These are phyloP conservation scores for Haematococcus sp. DNA, from an alignment of 139 green algal genomes.

Conservation along the genomic window DNA sequence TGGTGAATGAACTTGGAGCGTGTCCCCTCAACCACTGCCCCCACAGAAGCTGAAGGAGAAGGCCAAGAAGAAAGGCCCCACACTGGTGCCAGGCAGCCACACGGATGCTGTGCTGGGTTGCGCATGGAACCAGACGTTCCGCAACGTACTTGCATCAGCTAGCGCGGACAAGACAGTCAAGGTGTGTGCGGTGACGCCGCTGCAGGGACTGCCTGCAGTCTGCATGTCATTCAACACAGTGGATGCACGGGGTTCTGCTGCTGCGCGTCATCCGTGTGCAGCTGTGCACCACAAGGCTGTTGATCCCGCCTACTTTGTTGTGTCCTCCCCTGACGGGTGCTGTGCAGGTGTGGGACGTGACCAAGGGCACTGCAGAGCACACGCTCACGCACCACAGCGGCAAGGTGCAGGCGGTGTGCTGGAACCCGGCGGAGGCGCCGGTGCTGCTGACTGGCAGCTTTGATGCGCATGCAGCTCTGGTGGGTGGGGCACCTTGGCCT, in stretches of 20 bases:
- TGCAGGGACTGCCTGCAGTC: neutral
- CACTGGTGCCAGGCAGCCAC: constrained; percentile 82
- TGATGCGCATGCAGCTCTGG: constrained; percentile 75
- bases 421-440: constrained; percentile 84
- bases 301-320: neutral
- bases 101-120: constrained; percentile 85
- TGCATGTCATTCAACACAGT: too few species aligned
- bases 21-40: too few species aligned
- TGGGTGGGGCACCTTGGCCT: constrained; percentile 34
- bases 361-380: constrained; percentile 42
- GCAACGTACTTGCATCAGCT: constrained; percentile 89
- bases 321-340: neutral
- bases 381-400: constrained; percentile 86
- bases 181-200: constrained; percentile 61
- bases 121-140: constrained; percentile 83
- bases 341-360: constrained; percentile 72
- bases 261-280: neutral
- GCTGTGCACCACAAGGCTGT: neutral
- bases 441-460: constrained; percentile 90
- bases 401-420: constrained; percentile 95
- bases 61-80: constrained; percentile 43
- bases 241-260: neutral
- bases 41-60: constrained; percentile 65
- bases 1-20: too few species aligned
- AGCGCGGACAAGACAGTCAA: constrained; percentile 88